Evolutionary conservation across 78 protist species (phyloP), one percentile per base, ranked within the genome.

Genomic region (Emiliania huxleyi): DNA sequence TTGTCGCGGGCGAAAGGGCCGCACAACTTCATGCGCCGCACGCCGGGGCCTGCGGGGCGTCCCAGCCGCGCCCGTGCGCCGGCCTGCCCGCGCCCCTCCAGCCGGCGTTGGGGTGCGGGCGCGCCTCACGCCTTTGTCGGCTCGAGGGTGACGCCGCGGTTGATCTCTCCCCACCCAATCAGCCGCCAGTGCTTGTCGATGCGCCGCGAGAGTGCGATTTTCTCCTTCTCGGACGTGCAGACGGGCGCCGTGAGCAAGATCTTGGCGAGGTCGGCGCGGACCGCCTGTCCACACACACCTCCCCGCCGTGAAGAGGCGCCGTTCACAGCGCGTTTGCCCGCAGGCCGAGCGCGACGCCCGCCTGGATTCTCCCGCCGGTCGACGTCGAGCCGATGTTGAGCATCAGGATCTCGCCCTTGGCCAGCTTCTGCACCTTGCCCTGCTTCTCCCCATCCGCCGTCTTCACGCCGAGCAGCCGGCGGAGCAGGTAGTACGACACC

Each of bases 141-240:
- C 55, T 81, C 89, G 25, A 91, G n/a, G 26, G 56, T 38, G 25
- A 33, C 71, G 42, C 96, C 96, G 5, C 81, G 22, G 15, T 71
- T 29, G 90, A 96, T 93, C 69, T 88, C 85, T 25, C 97, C 97
- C 97, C 97, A 96, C 35, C 97, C 97, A 35, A 96, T 96, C 52
- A 96, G 75, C 25, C 99, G 91, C 99, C 99, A 99, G 91, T 98
- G 99, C 97, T 98, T 98, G 43, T 98, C 99, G 35, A 99, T 96
- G 40, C 99, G 96, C 33, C 99, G 96, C 56, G 94, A 69, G 37
- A 99, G 90, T 33, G 99, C 99, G 22, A 99, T 95, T 97, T 98
- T 97, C 95, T 98, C 99, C 69, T 99, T 99, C 23, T 92, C 97
- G 42, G 92, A 81, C n/a, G 95, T 93, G 94, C 99, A 99, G 29